phyloP scores from a whole-genome alignment of 495 filamentous ascomycete genomes.

The Tuber microsphaerosporum region DNA sequence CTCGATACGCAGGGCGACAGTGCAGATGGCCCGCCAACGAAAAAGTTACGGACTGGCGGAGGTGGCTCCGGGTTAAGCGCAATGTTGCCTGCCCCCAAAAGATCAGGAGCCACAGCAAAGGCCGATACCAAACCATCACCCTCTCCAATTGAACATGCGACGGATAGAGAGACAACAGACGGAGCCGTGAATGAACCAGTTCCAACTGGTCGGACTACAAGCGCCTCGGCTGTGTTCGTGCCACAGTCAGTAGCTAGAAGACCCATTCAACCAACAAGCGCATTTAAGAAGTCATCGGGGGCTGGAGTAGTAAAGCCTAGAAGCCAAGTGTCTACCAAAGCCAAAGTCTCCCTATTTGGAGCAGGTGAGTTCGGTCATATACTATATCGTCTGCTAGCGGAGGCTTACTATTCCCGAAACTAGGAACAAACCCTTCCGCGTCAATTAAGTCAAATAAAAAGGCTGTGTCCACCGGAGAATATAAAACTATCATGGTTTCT shows the following conservation, averaged over 20 bases:
- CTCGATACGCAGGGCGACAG: conserved; percentile 16
- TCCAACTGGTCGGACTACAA: conserved; percentile 8
- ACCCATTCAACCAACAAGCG: conserved; percentile 38
- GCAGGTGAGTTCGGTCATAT: conserved; percentile 13
- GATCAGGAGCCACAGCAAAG: conserved; percentile 23
- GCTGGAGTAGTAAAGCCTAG: conserved; percentile 1
- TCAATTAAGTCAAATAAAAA: conserved; percentile 21
- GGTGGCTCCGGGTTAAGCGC: conserved; percentile 30
- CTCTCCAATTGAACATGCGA: conserved; percentile 4
- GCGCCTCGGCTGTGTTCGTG: conserved; percentile 29
- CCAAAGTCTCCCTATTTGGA: conserved; percentile 38
- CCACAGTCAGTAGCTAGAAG: conserved; percentile 39
- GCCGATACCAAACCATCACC: conserved; percentile 8
- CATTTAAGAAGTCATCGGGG: conserved; percentile 27
- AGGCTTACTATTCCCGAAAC: conserved; percentile 9
- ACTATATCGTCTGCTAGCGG: background rate
- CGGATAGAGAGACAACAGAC: background rate
- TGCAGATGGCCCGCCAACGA: conserved; percentile 31
- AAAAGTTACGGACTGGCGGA: conserved; percentile 27
- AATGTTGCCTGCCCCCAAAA: conserved; percentile 40
- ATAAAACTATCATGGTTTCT: conserved; percentile 39
- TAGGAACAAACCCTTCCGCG: conserved; percentile 24
- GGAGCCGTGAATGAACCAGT: conserved; percentile 8
- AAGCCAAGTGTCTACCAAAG: conserved; percentile 24
- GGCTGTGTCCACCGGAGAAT: conserved; percentile 25